Evolutionary conservation across 495 filamentous ascomycete genomes (phyloP), one percentile per base, ranked within the genome.

Genomic region (Tricharina praecox): DNA sequence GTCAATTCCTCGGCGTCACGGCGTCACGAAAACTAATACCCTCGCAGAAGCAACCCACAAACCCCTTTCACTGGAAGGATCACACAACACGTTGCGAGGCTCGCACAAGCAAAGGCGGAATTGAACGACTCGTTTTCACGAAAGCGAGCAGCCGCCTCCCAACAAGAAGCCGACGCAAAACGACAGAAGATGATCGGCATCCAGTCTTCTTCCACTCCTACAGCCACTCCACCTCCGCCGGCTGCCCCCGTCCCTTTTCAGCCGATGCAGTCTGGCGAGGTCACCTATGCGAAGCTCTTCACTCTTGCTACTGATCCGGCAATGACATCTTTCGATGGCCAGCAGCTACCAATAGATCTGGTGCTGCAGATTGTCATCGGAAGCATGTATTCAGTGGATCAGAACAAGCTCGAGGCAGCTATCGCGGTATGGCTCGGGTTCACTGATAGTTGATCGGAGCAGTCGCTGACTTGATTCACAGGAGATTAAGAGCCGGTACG

Each of bases 311-410:
- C 70, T 34, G 85, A 92, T 62, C 63, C 68, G 24, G 78, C 69
- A 4, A 64, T 92, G 16, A 82, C 77, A 24, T 70, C 66, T 0
- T 94, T 96, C 62, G 82, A 94, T 62, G 87, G 87, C 16, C 75
- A 77, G 43, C 73, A 77, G 37, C 65, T 94, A 28, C 83, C 85
- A 2, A 64, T 72, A 16, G 74, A 82, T 44, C 59, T 93, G 7
- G 74, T 90, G 1, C 70, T 86, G 24, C 78, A 74, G 48, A 86
- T 96, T 33, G 74, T 78, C 9, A 70, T 88, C 21, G 51, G 53
- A 18, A 61, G 58, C 35, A 54, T 61, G 16, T 61, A 58, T 35
- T 52, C 47, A 8, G 49, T 61, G 25, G 52, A 53, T 32, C 53
- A 54, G 19, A 41, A 57, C 23, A 57, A 45, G 19, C 60, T 96